Evolutionary conservation across 2,329 filamentous ascomycete species (phyloP), one percentile per base, ranked within the genome.

Genomic region (Diaporthe citri): DNA sequence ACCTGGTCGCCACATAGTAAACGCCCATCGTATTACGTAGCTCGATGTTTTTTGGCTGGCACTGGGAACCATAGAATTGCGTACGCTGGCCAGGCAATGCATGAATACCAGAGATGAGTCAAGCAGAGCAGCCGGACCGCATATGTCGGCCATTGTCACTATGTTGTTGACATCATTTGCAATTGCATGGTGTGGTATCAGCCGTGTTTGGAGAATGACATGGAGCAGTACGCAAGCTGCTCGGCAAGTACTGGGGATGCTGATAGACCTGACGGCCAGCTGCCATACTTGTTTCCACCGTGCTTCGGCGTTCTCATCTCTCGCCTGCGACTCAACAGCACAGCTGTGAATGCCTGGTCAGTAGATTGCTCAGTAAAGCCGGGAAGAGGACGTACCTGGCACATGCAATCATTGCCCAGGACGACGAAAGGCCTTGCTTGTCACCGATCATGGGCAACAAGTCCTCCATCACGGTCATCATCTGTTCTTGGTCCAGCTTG

Each of bases 361-460:
- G 64, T n/a, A 48, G 10, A 52, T 28, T n/a, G 28, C 20, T n/a
- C 36, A 36, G 31, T 46, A 17, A 74, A 70, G 6, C 43, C 62
- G 41, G 55, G 22, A 64, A 72, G 20, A 4, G 52, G 34, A 83
- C 88, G 81, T 85, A 96, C 95, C 94, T 94, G 77, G 94, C 88
- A 80, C 95, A 91, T n/a, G 92, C 93, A 71, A 98, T 83, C 86
- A 97, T 91, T 25, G 95, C 93, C 97, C 97, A 99, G 0, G 92
- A 94, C 10, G 92, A 90, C 55, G 93, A 86, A 12, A 84, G 83
- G 20, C 85, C 84, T 78, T 93, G 92, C 79, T 97, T 96, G 80
- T 97, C 93, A 13, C 90, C 88, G 57, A 93, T 90, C 71, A 89
- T 87, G 15, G 85, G 82, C 22, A 88, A 84, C 22, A 97, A 84